phyloP scores from a whole-genome alignment of 2,329 filamentous ascomycete species.

The Phyllosticta citrichinensis region DNA sequence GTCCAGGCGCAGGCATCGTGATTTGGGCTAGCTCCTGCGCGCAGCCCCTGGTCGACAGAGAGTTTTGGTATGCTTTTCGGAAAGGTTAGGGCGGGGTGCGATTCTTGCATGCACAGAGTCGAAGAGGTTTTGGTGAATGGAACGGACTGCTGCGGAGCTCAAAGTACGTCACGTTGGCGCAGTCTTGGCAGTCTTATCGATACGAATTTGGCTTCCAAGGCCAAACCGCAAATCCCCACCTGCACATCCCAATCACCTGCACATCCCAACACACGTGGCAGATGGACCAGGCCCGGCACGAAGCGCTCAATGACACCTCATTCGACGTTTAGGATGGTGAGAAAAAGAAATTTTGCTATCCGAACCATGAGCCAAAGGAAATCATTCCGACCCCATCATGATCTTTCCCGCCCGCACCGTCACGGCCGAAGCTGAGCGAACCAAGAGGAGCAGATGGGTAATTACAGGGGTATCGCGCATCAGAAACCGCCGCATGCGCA shows the following conservation, averaged over 20 bases:
- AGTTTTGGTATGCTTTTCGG: not conserved
- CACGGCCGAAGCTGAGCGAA: not conserved
- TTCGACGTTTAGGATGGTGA: not conserved
- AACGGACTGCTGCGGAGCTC: not conserved
- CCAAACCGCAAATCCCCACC: not conserved
- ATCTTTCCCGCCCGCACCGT: not conserved
- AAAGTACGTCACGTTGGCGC: not conserved
- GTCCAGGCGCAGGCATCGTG: not conserved
- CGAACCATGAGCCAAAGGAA: not conserved
- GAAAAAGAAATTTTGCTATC: not conserved
- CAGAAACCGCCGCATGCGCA: not conserved
- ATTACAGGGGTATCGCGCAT: not conserved
- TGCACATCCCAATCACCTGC: not conserved
- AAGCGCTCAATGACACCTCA: not conserved
- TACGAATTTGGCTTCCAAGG: not conserved
- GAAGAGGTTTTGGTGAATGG: not conserved
- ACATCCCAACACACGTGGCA: not conserved
- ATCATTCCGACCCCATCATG: not conserved
- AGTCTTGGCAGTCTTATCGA: not conserved
- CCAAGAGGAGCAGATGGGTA: not conserved
- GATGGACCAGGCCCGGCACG: not conserved
- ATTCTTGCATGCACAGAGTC: not conserved
- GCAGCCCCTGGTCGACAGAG: not conserved
- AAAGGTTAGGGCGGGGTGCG: not conserved
- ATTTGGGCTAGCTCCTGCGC: not conserved